These are phyloP conservation scores for Grammothele lineata DNA, from an alignment of 768 basidiomycete species.

Conservation along the genomic window DNA sequence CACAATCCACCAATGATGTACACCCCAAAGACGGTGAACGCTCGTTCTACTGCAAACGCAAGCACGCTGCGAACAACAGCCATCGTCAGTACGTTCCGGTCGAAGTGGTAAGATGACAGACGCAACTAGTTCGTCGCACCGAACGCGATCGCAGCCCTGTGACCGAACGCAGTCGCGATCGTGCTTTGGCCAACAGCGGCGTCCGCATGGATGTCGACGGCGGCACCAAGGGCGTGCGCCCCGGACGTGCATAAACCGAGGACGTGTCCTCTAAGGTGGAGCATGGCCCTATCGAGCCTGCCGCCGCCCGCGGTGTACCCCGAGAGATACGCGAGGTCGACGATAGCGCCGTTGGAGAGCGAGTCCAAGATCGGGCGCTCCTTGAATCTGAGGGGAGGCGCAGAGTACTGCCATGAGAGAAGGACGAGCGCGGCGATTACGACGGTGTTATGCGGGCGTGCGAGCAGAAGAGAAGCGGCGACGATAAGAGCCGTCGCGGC, in stretches of 20 bases:
- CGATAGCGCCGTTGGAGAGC: slow-evolving; percentile 8
- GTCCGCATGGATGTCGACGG: slow-evolving; percentile 4
- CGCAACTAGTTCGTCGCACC: too few relatives aligned
- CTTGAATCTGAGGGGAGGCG: slow-evolving; percentile 8
- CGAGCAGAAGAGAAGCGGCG: background rate
- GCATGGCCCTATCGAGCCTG: background rate
- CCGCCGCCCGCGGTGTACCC: slow-evolving; percentile 7
- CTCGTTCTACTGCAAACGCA: too few relatives aligned
- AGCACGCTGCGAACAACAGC: too few relatives aligned
- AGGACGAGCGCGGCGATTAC: background rate
- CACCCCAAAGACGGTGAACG: too few relatives aligned
- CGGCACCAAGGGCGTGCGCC: slow-evolving; percentile 8
- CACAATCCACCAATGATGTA: too few relatives aligned
- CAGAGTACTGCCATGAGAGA: slow-evolving; percentile 7
- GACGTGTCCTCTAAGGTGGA: background rate
- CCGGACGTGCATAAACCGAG: slow-evolving; percentile 8
- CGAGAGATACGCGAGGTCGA: slow-evolving; percentile 3
- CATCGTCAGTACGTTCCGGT: too few relatives aligned
- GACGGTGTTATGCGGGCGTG: background rate
- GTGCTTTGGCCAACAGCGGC: slow-evolving; percentile 5
- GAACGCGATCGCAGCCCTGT: background rate
- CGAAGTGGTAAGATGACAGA: too few relatives aligned
- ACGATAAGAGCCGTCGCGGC: background rate
- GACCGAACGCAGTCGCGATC: slow-evolving; percentile 4
- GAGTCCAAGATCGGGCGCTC: slow-evolving; percentile 7